Evolutionary conservation across 805 yeast genomes (phyloP), one percentile per base, ranked within the genome.

Genomic region (Candida anglica): DNA sequence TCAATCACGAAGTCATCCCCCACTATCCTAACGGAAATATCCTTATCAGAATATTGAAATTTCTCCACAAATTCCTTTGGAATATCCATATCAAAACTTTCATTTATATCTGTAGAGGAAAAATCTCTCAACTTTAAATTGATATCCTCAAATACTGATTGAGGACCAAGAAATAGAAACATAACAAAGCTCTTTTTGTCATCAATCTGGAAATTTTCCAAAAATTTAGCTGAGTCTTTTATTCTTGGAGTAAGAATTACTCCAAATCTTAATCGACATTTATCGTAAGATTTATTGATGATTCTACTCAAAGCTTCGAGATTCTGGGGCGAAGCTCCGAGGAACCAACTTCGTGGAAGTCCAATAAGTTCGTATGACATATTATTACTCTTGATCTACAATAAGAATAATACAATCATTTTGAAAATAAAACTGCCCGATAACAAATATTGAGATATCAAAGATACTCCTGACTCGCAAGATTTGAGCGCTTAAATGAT

Each of bases 241-340:
- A 77, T 56, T 34, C 84, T 56, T 4, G 64, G 54, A 0, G 71
- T 54, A 11, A 43, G 40, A 14, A 77, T 63, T 6, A 73, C 47
- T 1, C 62, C 58, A 43, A 56, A 77, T 41, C 62, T 63, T 48
- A 39, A 62, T 36, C 71, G 54, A 7, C 73, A 71, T 38, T 68
- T 71, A 39, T 68, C 57, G 48, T 76, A 77, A 1, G 77, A 76
- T 35, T 63, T 58, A 47, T 77, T 77, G 37, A 77, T 50, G n/a
- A 71, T 36, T 6, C 48, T 37, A 5, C 47, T 37, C 19, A 69
- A 33, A 15, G 30, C 35, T 9, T 27, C 29, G 33, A 36, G 36
- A 8, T 33, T 22, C n/a, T 26, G 15, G 18, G 31, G 28, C 19
- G 34, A 33, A 13, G 32, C 24, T 5, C n/a, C 15, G 13, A 8